Evolutionary conservation across 1,139 yeast genomes (phyloP).

Genomic region (Taphrina wiesneri): DNA sequence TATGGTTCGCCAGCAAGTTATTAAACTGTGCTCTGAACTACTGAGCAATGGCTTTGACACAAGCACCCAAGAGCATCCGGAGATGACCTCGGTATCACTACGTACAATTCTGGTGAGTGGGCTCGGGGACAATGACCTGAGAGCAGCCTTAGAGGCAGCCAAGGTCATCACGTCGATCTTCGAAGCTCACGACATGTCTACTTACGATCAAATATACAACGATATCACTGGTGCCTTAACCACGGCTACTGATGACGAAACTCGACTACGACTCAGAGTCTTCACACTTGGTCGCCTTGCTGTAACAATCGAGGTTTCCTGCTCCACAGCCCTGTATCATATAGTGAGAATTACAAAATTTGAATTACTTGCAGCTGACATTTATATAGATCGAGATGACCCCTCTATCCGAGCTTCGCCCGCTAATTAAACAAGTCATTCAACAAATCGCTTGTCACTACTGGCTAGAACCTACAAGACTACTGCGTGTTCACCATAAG

Average conservation of each 20-base stretch:
- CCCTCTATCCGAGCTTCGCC: not conserved
- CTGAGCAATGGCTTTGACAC: not conserved
- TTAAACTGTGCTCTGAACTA: not conserved
- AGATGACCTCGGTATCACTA: not conserved
- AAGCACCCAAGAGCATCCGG: not conserved
- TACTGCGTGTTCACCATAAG: not conserved
- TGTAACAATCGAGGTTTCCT: not conserved
- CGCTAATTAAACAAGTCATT: not conserved
- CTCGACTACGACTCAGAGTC: not conserved
- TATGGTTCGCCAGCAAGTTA: not conserved
- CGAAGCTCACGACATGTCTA: not conserved
- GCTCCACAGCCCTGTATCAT: slow-evolving; percentile 3
- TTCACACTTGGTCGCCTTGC: not conserved
- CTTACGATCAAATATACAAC: not conserved
- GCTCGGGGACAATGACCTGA: not conserved
- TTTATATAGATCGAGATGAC: not conserved
- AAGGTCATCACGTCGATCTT: not conserved
- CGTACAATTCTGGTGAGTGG: not conserved
- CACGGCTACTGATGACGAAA: not conserved
- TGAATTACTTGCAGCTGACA: not conserved
- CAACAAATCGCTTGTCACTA: not conserved
- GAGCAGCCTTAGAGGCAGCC: not conserved
- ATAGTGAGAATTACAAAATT: not conserved
- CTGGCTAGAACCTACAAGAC: not conserved
- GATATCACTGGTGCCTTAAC: not conserved